Evolutionary conservation across 805 yeast genomes (phyloP).

Genomic region (Ogataea ramenticola): DNA sequence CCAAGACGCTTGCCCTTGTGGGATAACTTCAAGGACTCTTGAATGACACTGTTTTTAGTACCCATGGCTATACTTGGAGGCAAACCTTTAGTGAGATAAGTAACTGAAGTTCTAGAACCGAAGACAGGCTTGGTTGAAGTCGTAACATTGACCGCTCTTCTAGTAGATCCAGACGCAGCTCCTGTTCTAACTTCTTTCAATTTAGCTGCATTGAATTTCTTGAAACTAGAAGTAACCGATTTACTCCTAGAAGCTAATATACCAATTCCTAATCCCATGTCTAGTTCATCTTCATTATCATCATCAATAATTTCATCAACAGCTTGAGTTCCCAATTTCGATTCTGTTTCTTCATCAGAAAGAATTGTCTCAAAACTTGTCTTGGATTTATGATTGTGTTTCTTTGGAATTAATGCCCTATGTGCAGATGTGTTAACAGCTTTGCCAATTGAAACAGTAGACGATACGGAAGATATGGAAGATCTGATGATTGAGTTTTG

Average conservation of each 20-base stretch:
- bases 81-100: constrained; percentile 12
- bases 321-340: neutral
- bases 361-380: neutral
- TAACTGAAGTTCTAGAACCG: constrained; percentile 21
- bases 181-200: constrained; percentile 9
- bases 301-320: neutral
- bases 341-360: neutral
- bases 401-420: constrained; percentile 45
- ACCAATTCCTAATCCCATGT: constrained; percentile 8
- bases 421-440: neutral
- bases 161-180: constrained; percentile 12
- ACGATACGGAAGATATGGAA: neutral
- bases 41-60: constrained; percentile 2
- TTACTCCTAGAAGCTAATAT: constrained; percentile 15
- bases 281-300: neutral
- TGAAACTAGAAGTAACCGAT: constrained; percentile 25
- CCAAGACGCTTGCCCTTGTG: neutral
- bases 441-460: neutral
- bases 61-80: neutral
- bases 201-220: constrained; percentile 1
- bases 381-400: constrained; percentile 6
- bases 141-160: constrained; percentile 23
- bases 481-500: constrained; percentile 9
- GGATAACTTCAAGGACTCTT: constrained; percentile 10
- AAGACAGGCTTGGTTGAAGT: constrained; percentile 18